Conservation (phyloP, 2,329 filamentous ascomycete species). For the Penicillium sp. region DNA sequence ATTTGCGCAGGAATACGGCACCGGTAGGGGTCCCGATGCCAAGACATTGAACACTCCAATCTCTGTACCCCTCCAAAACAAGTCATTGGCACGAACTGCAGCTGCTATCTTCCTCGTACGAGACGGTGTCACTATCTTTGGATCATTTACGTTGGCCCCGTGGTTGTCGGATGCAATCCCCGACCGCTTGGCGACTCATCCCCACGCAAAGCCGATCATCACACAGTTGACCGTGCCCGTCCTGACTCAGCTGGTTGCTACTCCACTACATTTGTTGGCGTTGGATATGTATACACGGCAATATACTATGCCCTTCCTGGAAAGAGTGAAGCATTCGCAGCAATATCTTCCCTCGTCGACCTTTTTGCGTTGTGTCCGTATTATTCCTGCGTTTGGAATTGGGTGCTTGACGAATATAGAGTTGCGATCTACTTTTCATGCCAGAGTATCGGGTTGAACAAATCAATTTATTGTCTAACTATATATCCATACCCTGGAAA, state of each 20-base stretch:
- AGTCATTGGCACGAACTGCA: slow-evolving; percentile 17
- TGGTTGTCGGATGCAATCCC: slow-evolving; percentile 25
- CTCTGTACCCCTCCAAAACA: slow-evolving; percentile 10
- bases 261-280: slow-evolving; percentile 80
- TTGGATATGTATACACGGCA: slow-evolving; percentile 73
- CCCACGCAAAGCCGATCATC: slow-evolving; percentile 25
- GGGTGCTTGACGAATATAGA: slow-evolving; percentile 75
- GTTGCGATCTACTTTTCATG: slow-evolving; percentile 24
- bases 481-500: neutral
- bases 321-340: slow-evolving; percentile 62
- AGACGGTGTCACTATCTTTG: slow-evolving; percentile 81
- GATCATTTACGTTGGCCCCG: slow-evolving; percentile 32
- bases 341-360: slow-evolving; percentile 69
- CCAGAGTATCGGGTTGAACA: slow-evolving; percentile 4
- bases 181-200: slow-evolving; percentile 21
- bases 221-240: slow-evolving; percentile 77
- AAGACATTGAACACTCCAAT: slow-evolving; percentile 57
- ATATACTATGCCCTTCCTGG: slow-evolving; percentile 42
- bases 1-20: slow-evolving; percentile 70
- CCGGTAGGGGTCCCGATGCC: slow-evolving; percentile 48
- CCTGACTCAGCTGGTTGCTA: slow-evolving; percentile 72
- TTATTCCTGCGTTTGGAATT: slow-evolving; percentile 82
- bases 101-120: slow-evolving; percentile 68
- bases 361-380: slow-evolving; percentile 71
- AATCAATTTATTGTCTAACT: neutral